Evolutionary conservation across 2,329 filamentous ascomycete species (phyloP), one percentile per base, ranked within the genome.

Genomic region (Clonostachys rosea): DNA sequence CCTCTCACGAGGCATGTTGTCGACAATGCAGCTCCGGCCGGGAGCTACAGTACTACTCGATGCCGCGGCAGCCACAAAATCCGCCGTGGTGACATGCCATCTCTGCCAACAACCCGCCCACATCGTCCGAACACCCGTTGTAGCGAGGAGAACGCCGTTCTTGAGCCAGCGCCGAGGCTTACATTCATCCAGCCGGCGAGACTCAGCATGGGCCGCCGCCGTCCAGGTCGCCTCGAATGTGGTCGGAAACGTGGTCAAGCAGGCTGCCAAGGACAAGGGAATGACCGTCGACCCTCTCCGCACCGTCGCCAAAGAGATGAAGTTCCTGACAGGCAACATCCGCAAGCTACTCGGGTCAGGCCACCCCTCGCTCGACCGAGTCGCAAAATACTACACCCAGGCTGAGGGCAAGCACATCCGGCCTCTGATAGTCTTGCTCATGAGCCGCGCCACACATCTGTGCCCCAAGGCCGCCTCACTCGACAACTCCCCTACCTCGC

Each of bases 301-400:
- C 52, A 87, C 89, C 34, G 91, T 97, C 34, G 92, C 89, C 52
- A 95, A 96, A 70, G 92, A 97, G 75, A 89, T 99, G 84, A 94
- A 95, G 69, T 95, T 91, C 59, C 72, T 97, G 60, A 96, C 89
- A 11, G 91, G 91, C 47, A 96, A 97, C 59, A 95, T 97, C 67
- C 81, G 89, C 51, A 88, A 95, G 62, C 76, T 97, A n/a, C 74
- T 97, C 14, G 92, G 92, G 6, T 96, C 91, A 0, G 92, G 92
- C 6, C 92, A 99, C 63, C 94, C 94, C 1, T 91, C 91, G 42
- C 79, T 99, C 50, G 94, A 97, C 63, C 91, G 89, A 40, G 92
- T 91, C 30, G 91, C 94, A 45, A 99, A 99, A 70, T 99, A 99
- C 75, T 99, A 99, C 67, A 96, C 94, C 18, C 88, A 92, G 60